Percentiles rank a stretch among this genome's conserved stretches.
phyloP scores from a whole-genome alignment of 108 stramenopile species.

The Cyclotella distinguenda region DNA sequence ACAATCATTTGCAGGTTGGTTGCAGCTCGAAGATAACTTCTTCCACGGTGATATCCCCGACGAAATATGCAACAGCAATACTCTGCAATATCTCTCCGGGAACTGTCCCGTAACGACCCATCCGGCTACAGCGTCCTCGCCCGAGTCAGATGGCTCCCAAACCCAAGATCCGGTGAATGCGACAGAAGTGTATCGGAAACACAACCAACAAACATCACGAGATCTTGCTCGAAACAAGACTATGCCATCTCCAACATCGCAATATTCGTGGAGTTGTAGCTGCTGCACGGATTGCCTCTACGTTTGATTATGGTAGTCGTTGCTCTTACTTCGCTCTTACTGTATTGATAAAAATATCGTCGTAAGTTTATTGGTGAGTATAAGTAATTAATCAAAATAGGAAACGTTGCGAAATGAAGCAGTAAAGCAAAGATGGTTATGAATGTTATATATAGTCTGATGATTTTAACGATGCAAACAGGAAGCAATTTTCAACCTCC shows the following conservation, averaged over 20 bases:
- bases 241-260: constrained; percentile 5
- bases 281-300: constrained; percentile 29
- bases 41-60: constrained; percentile 32
- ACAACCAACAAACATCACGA: not conserved
- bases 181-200: not conserved
- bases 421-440: too few relatives aligned
- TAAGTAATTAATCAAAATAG: too few relatives aligned
- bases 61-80: constrained; percentile 17
- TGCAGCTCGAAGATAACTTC: constrained; percentile 32
- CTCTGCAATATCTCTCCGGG: constrained; percentile 25
- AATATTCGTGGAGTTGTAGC: constrained; percentile 32
- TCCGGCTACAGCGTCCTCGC: not conserved
- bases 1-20: not conserved
- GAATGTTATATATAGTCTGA: too few relatives aligned
- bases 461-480: too few relatives aligned
- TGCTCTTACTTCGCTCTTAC: not conserved
- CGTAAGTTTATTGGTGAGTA: too few relatives aligned
- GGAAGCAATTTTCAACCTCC: too few relatives aligned
- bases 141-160: not conserved
- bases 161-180: not conserved
- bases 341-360: too few relatives aligned
- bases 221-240: not conserved
- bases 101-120: constrained; percentile 6
- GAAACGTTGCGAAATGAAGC: too few relatives aligned
- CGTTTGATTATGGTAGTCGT: not conserved